Percentiles rank a stretch among this genome's conserved stretches.
These are phyloP conservation scores for Ophiostoma montium DNA, from an alignment of 2,329 filamentous ascomycete genomes.

Conservation along the genomic window DNA sequence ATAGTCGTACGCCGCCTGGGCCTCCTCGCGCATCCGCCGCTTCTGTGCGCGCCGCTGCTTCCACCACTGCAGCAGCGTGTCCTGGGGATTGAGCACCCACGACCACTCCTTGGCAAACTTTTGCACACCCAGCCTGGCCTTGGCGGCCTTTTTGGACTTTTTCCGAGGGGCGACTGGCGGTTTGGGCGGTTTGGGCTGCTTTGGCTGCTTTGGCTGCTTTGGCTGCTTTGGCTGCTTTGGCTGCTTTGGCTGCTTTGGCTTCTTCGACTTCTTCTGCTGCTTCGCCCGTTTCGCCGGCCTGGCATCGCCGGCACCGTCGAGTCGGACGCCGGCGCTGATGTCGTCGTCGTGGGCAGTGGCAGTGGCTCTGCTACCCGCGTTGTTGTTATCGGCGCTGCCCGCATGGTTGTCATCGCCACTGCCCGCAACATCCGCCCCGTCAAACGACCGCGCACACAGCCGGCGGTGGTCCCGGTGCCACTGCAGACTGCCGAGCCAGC, in stretches of 20 bases:
- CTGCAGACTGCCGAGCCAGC: slow-evolving; percentile 5
- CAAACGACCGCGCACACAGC: slow-evolving; percentile 6
- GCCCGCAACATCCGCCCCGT: background rate
- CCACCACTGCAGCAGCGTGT: slow-evolving; percentile 3
- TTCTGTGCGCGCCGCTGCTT: background rate
- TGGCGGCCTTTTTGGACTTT: background rate
- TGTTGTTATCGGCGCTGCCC: background rate
- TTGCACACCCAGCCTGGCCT: background rate
- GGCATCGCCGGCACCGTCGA: background rate
- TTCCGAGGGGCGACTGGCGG: background rate
- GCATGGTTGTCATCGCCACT: background rate
- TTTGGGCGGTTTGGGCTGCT: background rate
- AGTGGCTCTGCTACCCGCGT: background rate
- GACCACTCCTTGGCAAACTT: slow-evolving; percentile 1
- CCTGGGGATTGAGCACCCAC: slow-evolving; percentile 4
- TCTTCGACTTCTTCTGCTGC: too few relatives aligned
- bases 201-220: too few relatives aligned
- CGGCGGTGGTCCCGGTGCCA: slow-evolving; percentile 3
- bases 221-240: too few relatives aligned
- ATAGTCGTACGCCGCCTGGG: background rate
- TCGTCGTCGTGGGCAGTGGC: background rate
- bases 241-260: too few relatives aligned
- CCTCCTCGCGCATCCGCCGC: background rate
- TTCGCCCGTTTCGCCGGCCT: too few relatives aligned
- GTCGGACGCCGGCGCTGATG: background rate